A percentile compares a stretch with the other conserved stretches of the same genome.
These are phyloP conservation scores for Cadophora malorum DNA, from an alignment of 2,329 filamentous ascomycete species.

Conservation along the genomic window DNA sequence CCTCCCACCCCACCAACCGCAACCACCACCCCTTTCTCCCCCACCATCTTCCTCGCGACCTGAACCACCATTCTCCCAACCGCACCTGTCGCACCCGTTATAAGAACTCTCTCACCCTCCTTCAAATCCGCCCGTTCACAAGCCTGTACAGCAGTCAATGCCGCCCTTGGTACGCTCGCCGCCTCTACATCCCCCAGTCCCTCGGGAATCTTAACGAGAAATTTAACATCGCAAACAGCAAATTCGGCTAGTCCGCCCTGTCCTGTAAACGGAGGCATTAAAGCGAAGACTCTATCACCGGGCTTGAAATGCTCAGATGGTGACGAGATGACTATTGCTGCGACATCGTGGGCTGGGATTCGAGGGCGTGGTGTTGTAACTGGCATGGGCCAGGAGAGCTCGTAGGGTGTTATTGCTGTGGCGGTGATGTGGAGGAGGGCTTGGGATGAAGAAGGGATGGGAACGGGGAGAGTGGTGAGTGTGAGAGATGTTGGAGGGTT, in stretches of 20 bases:
- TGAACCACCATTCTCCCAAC: constrained; percentile 31
- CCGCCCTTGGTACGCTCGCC: constrained; percentile 26
- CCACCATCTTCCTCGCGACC: constrained; percentile 20
- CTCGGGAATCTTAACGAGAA: constrained; percentile 21
- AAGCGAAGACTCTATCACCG: constrained; percentile 24
- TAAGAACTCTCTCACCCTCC: constrained; percentile 20
- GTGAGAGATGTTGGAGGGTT: constrained; percentile 13
- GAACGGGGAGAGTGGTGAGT: constrained; percentile 6
- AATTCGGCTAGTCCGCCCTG: constrained; percentile 31
- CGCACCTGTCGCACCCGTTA: constrained; percentile 29
- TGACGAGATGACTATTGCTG: constrained; percentile 22
- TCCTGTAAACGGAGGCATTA: constrained; percentile 17
- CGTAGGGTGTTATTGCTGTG: constrained; percentile 27
- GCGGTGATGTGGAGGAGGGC: constrained; percentile 27
- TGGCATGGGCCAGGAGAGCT: constrained; percentile 27
- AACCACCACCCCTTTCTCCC: constrained; percentile 21
- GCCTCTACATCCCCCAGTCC: constrained; percentile 24
- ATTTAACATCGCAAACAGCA: constrained; percentile 19
- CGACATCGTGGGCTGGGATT: constrained; percentile 27
- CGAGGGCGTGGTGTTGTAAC: constrained; percentile 11
- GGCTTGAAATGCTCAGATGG: constrained; percentile 15
- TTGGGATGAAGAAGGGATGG: constrained; percentile 18
- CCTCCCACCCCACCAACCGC: constrained; percentile 26
- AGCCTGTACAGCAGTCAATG: constrained; percentile 27
- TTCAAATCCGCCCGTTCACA: constrained; percentile 19